Base-by-base conservation (phyloP, 768 basidiomycete genomes). In the Phallus indusiatus region DNA sequence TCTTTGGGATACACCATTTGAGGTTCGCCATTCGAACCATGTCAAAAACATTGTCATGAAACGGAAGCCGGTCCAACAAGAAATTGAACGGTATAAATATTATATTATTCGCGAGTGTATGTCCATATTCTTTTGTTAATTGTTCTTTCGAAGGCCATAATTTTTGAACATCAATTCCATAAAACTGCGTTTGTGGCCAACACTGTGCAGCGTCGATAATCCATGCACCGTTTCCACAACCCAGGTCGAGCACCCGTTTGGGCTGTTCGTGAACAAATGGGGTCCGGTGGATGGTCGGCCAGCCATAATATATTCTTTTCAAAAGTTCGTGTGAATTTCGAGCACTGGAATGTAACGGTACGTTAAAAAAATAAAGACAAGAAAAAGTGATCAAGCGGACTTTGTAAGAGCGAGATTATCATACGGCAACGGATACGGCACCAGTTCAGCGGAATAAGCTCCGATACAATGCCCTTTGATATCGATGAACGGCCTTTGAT, bases 171-270 rank as follows among this genome's bases (percentile, higher is more conserved):
- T 90, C 87, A 34, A 90, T 74, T 1, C 84, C 88, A 8, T 79
- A 81, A 54, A 90, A 76, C 10, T 75, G 73, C 18, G 83, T 76
- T 47, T 71, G 65, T 20, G 75, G 79, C 89, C 89, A 92, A n/a
- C 70, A 65, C 20, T 67, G 72, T 2, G 85, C 81, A 4, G 88
- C 83, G 52, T 83, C 74, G 0, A 81, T 60, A 5, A 83, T 74
- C 90, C 90, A 92, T 52, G 78, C 66, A 0, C 88, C 88, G 51
- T 78, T 64, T 11, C 90, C 89, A 67, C 88, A 90, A 1, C 90
- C 90, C 12, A 92, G 70, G 65, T 91, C 89, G 7, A 92, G 76
- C 21, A 85, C 82, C 12, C 73, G 71, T 0, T 70, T 66, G 1
- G 87, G 84, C 0, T 76, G 74, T n/a, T 70, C 71, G 21, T 75